phyloP scores from a whole-genome alignment of 208 protist species.

The Leishmania major region DNA sequence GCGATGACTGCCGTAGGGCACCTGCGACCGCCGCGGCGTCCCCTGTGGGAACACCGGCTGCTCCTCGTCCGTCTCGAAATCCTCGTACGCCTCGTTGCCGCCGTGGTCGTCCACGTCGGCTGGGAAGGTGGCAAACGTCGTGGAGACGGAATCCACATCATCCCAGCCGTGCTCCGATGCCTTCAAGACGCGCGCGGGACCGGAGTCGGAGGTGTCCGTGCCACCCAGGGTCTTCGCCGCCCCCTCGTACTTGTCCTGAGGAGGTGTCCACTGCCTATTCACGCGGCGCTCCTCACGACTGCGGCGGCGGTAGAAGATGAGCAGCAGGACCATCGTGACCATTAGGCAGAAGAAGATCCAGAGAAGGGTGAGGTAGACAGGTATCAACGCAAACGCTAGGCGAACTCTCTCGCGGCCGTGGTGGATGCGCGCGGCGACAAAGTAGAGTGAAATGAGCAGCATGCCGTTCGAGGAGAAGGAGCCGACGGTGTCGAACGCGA shows the following conservation, averaged over 20 bases:
- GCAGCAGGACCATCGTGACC: slow-evolving; percentile 67
- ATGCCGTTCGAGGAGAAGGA: slow-evolving; percentile 87
- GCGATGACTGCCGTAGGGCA: slow-evolving; percentile 29
- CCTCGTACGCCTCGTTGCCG: slow-evolving; percentile 52
- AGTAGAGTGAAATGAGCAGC: slow-evolving; percentile 79
- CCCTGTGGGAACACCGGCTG: slow-evolving; percentile 39
- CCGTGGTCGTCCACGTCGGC: slow-evolving; percentile 18
- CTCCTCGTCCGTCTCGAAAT: slow-evolving; percentile 66
- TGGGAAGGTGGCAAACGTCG: slow-evolving; percentile 39
- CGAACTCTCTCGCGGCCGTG: slow-evolving; percentile 43
- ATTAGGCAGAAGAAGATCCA: slow-evolving; percentile 75
- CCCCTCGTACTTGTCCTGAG: slow-evolving; percentile 39
- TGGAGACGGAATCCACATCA: slow-evolving; percentile 45
- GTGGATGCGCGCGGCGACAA: slow-evolving; percentile 75
- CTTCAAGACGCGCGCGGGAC: slow-evolving; percentile 20
- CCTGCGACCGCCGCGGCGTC: slow-evolving; percentile 12
- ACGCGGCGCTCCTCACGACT: slow-evolving; percentile 40
- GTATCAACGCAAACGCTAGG: slow-evolving; percentile 62
- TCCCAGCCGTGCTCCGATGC: slow-evolving; percentile 51
- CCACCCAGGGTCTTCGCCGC: slow-evolving; percentile 8
- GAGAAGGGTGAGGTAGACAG: slow-evolving; percentile 68
- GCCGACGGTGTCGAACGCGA: slow-evolving; percentile 82
- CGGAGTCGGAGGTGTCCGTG: slow-evolving; percentile 25
- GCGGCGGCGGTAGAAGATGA: slow-evolving; percentile 29
- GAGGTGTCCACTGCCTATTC: slow-evolving; percentile 52